Evolutionary conservation across 2,329 filamentous ascomycete genomes (phyloP), one percentile per base, ranked within the genome.

Genomic region (Coniosporium tulheliwenetii): DNA sequence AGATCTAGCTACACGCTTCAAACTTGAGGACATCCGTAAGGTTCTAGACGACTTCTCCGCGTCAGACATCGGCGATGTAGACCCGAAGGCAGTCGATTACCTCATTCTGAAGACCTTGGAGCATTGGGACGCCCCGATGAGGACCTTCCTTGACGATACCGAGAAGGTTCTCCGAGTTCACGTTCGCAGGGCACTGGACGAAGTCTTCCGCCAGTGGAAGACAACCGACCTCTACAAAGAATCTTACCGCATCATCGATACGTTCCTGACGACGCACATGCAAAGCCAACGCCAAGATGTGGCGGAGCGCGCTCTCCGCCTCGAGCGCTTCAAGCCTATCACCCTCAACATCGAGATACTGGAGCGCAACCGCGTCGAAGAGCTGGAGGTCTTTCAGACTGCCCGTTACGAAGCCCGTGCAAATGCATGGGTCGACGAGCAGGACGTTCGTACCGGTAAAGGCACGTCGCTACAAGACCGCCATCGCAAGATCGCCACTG

Each of bases 321-420:
- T 57, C 5, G 62, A 66, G 40, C 45, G 36, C 0, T 49, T 55
- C 36, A 58, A 58, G 2, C 58, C 62, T 0, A 54, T 62, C n/a
- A 57, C 60, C 1, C 52, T 53, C 3, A 48, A 56, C 14, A 39
- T 51, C 1, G 47, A 54, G 0, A 29, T 46, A 0, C 51, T 57
- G 13, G 41, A 49, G 0, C 8, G 12, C 0, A 50, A 56, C 9
- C 52, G 51, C 13, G 38, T 41, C 0, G 39, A 43, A 0, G 44
- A 52, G 1, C 40, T 53, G 0, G 42, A 48, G 1, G 31, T 44
- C 1, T 56, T 65, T 10, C 36, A 39, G 2, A 40, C 53, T 1
- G 45, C 47, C 0, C 56, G 63, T 1, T 47, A 52, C 0, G 47
- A 43, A 0, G 32, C 43, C 2, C 55, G 60, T 2, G 41, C 51